These are phyloP conservation scores for Saturnispora silvae DNA, from an alignment of 805 yeast species.

Conservation along the genomic window DNA sequence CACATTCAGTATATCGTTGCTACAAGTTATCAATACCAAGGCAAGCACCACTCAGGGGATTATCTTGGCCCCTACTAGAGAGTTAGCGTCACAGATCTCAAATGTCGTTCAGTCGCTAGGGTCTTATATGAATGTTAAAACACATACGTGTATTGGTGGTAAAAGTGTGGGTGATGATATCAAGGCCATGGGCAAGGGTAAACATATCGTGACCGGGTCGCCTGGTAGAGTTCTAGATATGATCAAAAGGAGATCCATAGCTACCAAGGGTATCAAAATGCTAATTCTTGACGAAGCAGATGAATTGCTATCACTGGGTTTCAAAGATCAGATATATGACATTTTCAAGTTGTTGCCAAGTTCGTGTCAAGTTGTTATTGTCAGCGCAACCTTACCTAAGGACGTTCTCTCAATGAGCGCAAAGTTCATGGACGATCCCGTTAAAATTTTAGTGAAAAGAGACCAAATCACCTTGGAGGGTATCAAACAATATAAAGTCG, in stretches of 20 bases:
- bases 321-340: constrained; percentile 91
- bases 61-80: constrained; percentile 92
- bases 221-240: constrained; percentile 94
- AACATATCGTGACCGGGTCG: constrained; percentile 91
- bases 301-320: constrained; percentile 85
- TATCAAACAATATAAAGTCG: constrained; percentile 82
- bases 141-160: constrained; percentile 94
- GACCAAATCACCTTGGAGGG: constrained; percentile 93
- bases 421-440: constrained; percentile 88
- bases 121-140: constrained; percentile 72
- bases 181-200: constrained; percentile 62
- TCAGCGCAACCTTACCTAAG: constrained; percentile 87
- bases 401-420: constrained; percentile 88
- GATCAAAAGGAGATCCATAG: constrained; percentile 71
- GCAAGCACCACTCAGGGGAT: constrained; percentile 76
- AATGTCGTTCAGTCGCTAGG: constrained; percentile 81
- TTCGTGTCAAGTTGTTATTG: constrained; percentile 82
- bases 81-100: constrained; percentile 87
- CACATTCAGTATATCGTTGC: constrained; percentile 88
- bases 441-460: constrained; percentile 85
- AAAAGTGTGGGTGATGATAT: constrained; percentile 74
- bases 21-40: constrained; percentile 72
- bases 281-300: constrained; percentile 94
- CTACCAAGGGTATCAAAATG: constrained; percentile 73
- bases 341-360: constrained; percentile 78